Percentiles rank a stretch among this genome's conserved stretches.
These are phyloP conservation scores for Dactylellina drechsleri DNA, from an alignment of 2,329 filamentous ascomycete species.

Conservation along the genomic window DNA sequence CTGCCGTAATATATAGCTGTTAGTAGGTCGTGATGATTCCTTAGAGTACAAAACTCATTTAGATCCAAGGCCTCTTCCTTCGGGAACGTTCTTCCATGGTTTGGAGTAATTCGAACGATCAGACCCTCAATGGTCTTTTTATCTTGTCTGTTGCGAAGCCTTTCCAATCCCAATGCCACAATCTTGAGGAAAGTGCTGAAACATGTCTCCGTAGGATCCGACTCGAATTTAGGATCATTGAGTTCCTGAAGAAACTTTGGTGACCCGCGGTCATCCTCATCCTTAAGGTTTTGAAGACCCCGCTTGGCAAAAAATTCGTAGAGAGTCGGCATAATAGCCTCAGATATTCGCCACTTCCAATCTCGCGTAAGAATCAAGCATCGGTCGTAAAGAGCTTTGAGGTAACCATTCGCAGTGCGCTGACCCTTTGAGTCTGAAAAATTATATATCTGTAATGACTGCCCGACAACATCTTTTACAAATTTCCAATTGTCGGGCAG, in stretches of 20 bases:
- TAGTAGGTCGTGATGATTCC: slow-evolving; percentile 76
- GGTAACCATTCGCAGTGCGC: slow-evolving; percentile 16
- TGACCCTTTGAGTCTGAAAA: slow-evolving; percentile 60
- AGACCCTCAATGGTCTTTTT: slow-evolving; percentile 71
- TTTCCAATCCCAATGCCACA: slow-evolving; percentile 69
- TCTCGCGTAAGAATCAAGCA: slow-evolving; percentile 72
- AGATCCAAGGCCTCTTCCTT: slow-evolving; percentile 72
- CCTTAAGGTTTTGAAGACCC: slow-evolving; percentile 71
- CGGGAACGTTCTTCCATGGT: slow-evolving; percentile 72
- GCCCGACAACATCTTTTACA: slow-evolving; percentile 69
- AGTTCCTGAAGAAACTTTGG: slow-evolving; percentile 72
- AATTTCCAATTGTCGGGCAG: slow-evolving; percentile 71
- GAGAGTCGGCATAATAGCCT: slow-evolving; percentile 68
- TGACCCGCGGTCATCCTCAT: slow-evolving; percentile 72
- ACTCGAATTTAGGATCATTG: slow-evolving; percentile 63
- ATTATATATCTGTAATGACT: slow-evolving; percentile 70
- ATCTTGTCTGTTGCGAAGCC: slow-evolving; percentile 65
- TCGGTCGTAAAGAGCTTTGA: slow-evolving; percentile 69
- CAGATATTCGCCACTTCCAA: slow-evolving; percentile 72
- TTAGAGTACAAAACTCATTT: slow-evolving; percentile 71
- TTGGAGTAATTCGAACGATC: slow-evolving; percentile 71
- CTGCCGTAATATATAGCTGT: slow-evolving; percentile 74
- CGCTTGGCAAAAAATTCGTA: slow-evolving; percentile 76
- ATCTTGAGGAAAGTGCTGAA: slow-evolving; percentile 76
- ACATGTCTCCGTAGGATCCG: slow-evolving; percentile 70